phyloP scores from a whole-genome alignment of 129 eudicot genomes.

The Flaveria linearis region DNA sequence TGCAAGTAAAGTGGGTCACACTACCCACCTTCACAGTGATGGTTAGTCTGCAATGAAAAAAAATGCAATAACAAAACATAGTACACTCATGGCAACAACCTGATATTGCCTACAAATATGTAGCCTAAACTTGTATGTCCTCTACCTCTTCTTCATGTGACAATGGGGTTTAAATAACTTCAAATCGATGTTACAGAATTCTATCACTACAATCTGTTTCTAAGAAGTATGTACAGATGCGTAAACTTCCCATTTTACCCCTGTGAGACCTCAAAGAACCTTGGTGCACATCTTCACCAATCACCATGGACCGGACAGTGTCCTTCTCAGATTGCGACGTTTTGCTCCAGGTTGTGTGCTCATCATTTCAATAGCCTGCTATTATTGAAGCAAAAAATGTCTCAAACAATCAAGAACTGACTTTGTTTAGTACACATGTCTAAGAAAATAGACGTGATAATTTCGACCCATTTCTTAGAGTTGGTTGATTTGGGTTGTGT shows the following conservation, averaged over 20 bases:
- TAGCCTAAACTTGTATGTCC: slow-evolving; percentile 16
- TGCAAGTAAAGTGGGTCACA: background rate
- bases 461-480: background rate
- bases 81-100: slow-evolving; percentile 12
- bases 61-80: slow-evolving; percentile 1
- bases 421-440: background rate
- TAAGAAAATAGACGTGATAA: background rate
- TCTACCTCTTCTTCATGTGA: slow-evolving; percentile 23
- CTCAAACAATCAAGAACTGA: background rate
- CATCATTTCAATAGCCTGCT: slow-evolving; percentile 76
- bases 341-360: slow-evolving; percentile 55
- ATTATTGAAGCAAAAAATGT: background rate
- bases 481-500: background rate
- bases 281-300: slow-evolving; percentile 50
- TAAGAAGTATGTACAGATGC: slow-evolving; percentile 34
- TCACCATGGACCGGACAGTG: slow-evolving; percentile 93
- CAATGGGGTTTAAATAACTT: slow-evolving; percentile 22
- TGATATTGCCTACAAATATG: slow-evolving; percentile 13
- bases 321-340: slow-evolving; percentile 62
- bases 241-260: background rate
- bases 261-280: background rate
- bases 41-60: background rate
- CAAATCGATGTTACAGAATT: slow-evolving; percentile 26
- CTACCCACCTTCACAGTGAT: background rate
- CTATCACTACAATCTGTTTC: slow-evolving; percentile 27